A percentile compares a stretch with the other conserved stretches of the same genome.
Evolutionary conservation across 2,329 filamentous ascomycete species (phyloP).

Genomic region (Cladosporium sphaerospermum): DNA sequence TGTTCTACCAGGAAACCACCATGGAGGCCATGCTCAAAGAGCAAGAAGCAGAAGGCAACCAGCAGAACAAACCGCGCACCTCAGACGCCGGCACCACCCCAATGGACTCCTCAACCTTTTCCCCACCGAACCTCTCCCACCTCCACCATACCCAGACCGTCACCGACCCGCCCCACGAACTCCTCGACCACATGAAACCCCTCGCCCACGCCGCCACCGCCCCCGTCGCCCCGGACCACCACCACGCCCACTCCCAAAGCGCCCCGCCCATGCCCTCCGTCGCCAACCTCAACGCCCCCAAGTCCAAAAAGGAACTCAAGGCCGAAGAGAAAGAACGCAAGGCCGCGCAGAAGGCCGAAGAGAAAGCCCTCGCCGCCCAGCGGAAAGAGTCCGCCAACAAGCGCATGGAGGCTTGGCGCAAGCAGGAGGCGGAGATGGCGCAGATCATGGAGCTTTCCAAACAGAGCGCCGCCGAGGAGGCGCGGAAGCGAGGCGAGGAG

Average conservation of each 20-base stretch:
- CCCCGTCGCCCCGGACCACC: slow-evolving; percentile 24
- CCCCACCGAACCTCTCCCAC: slow-evolving; percentile 15
- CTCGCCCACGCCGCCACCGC: slow-evolving; percentile 64
- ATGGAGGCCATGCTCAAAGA: slow-evolving; percentile 65
- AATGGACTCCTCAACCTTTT: slow-evolving; percentile 18
- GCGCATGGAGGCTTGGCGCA: slow-evolving; percentile 51
- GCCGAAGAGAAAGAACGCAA: slow-evolving; percentile 54
- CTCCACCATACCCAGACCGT: slow-evolving; percentile 30
- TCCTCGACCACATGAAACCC: slow-evolving; percentile 46
- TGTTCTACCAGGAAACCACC: slow-evolving; percentile 94
- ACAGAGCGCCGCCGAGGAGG: slow-evolving; percentile 52
- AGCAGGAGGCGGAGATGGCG: slow-evolving; percentile 58
- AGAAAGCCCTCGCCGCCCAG: slow-evolving; percentile 38
- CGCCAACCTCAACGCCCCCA: slow-evolving; percentile 47
- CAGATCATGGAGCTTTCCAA: slow-evolving; percentile 62
- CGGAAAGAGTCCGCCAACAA: slow-evolving; percentile 29
- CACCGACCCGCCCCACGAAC: slow-evolving; percentile 37
- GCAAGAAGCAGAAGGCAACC: slow-evolving; percentile 69
- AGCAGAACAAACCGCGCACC: slow-evolving; percentile 20
- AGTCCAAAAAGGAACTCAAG: slow-evolving; percentile 61
- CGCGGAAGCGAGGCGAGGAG: slow-evolving; percentile 25
- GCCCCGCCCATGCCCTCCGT: slow-evolving; percentile 30
- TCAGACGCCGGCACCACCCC: slow-evolving; percentile 29
- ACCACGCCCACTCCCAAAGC: slow-evolving; percentile 7
- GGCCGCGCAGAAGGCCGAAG: slow-evolving; percentile 52